phyloP scores from a whole-genome alignment of 257 asterid species.

The Plantago elongata region DNA sequence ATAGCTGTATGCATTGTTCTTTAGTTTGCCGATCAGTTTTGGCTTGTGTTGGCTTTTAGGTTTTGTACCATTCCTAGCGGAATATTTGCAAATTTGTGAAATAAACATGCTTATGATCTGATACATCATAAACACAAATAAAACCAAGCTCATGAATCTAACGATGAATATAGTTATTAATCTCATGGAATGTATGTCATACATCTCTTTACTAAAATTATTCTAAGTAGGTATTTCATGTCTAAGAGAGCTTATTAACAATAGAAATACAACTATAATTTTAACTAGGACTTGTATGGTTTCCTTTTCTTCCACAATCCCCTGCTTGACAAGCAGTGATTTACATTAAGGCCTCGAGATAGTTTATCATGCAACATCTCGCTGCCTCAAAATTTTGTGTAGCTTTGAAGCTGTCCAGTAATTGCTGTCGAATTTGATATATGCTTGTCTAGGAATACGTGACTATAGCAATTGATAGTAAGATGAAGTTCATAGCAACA shows the following conservation, averaged over 20 bases:
- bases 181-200: conserved; percentile 28
- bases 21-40: not conserved
- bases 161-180: conserved; percentile 22
- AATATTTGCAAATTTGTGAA: not conserved
- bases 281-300: conserved; percentile 25
- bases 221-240: conserved; percentile 40
- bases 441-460: conserved; percentile 38
- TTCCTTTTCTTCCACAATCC: conserved; percentile 30
- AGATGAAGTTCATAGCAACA: conserved; percentile 31
- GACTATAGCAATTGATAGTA: conserved; percentile 34
- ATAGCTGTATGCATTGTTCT: too few species aligned
- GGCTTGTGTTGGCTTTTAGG: not conserved
- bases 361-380: conserved; percentile 23
- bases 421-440: conserved; percentile 32
- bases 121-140: conserved; percentile 1
- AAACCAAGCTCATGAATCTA: not conserved
- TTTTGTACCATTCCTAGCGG: not conserved
- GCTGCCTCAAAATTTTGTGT: conserved; percentile 42
- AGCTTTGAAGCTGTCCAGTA: conserved; percentile 34
- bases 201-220: conserved; percentile 28
- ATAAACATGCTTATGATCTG: conserved; percentile 2
- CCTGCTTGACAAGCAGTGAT: conserved; percentile 42
- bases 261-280: conserved; percentile 32
- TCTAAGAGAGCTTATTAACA: conserved; percentile 48
- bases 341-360: conserved; percentile 42